These are phyloP conservation scores for Raddia distichophylla DNA, from an alignment of 176 grass and related monocot species.

Conservation along the genomic window DNA sequence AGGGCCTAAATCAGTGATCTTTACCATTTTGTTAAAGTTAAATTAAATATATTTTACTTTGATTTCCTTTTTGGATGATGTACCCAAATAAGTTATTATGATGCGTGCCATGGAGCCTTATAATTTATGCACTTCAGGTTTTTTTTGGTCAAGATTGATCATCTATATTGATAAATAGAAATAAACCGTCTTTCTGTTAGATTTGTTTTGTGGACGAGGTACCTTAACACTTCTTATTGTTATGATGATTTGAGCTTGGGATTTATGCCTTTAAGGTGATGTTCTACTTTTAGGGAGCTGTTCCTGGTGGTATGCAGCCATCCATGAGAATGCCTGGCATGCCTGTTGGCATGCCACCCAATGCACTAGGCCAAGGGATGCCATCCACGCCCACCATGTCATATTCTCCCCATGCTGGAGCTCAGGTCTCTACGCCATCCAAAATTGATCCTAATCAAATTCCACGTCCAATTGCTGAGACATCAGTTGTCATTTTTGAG, in stretches of 20 bases:
- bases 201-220: slow-evolving; percentile 26
- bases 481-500: slow-evolving; percentile 61
- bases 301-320: slow-evolving; percentile 32
- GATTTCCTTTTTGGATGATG: background rate
- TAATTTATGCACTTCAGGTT: slow-evolving; percentile 8
- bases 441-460: slow-evolving; percentile 93
- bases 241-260: slow-evolving; percentile 26
- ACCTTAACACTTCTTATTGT: slow-evolving; percentile 21
- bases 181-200: background rate
- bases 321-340: slow-evolving; percentile 49
- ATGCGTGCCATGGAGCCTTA: slow-evolving; percentile 10
- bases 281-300: slow-evolving; percentile 38
- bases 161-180: slow-evolving; percentile 13
- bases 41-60: slow-evolving; percentile 4
- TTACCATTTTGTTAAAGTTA: background rate
- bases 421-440: slow-evolving; percentile 65
- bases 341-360: slow-evolving; percentile 46
- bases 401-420: slow-evolving; percentile 65
- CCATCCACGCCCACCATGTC: slow-evolving; percentile 55
- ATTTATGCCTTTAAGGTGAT: slow-evolving; percentile 12
- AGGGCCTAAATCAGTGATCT: background rate
- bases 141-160: slow-evolving; percentile 4
- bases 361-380: slow-evolving; percentile 59
- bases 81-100: slow-evolving; percentile 29
- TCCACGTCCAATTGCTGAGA: slow-evolving; percentile 64